These are phyloP conservation scores for Raphanus sativus DNA, from an alignment of 345 rosid species.

Conservation along the genomic window DNA sequence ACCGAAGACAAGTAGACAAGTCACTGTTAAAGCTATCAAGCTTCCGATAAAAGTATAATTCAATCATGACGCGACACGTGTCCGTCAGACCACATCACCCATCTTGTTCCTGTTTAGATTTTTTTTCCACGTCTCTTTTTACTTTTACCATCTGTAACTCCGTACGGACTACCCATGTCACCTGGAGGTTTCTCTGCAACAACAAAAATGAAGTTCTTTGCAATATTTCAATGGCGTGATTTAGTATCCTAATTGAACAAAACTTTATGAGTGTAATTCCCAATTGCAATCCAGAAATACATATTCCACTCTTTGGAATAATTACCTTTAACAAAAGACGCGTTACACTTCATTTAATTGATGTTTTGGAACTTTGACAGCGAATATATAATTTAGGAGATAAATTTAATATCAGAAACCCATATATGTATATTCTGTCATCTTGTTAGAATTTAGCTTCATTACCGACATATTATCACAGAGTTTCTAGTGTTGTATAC, in stretches of 20 bases:
- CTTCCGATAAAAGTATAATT: conserved; percentile 11
- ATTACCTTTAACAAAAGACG: conserved; percentile 18
- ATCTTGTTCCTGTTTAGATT: conserved; percentile 32
- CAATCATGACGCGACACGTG: conserved; percentile 33
- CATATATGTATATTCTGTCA: not conserved
- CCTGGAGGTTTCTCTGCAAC: conserved; percentile 6
- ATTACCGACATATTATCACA: not conserved
- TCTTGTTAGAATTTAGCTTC: not conserved
- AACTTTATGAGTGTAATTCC: not conserved
- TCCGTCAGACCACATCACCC: conserved; percentile 23
- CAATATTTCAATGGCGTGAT: conserved; percentile 3
- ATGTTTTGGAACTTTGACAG: not conserved
- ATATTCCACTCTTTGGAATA: not conserved
- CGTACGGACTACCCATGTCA: conserved; percentile 36
- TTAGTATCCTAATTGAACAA: conserved; percentile 6
- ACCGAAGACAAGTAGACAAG: conserved; percentile 31
- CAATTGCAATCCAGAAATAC: conserved; percentile 3
- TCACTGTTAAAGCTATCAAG: conserved; percentile 35
- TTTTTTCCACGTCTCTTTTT: not conserved
- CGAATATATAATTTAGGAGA: not conserved
- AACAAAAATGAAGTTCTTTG: not conserved
- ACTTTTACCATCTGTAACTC: conserved; percentile 9
- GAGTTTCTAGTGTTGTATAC: not conserved
- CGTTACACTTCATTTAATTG: not conserved
- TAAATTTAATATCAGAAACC: not conserved